Evolutionary conservation across 495 filamentous ascomycete genomes (phyloP).

Genomic region (Platismatia glauca): DNA sequence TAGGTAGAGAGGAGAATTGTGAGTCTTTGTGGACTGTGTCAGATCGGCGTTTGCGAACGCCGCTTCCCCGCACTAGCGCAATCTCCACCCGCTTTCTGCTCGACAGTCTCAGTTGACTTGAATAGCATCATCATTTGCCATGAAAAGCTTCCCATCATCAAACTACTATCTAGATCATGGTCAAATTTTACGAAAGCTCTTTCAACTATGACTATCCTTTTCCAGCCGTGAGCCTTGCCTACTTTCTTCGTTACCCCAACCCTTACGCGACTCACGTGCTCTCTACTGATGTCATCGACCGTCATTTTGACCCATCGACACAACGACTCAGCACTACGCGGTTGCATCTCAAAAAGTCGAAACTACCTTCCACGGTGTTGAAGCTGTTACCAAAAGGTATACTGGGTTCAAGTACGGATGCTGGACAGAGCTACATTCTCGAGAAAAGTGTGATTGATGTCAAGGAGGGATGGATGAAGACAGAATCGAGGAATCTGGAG

Average conservation of each 20-base stretch:
- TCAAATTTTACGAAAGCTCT: slow-evolving; percentile 81
- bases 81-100: background rate
- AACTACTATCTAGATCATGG: slow-evolving; percentile 38
- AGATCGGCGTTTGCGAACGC: slow-evolving; percentile 3
- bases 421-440: slow-evolving; percentile 74
- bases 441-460: slow-evolving; percentile 87
- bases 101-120: background rate
- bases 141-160: background rate
- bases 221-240: slow-evolving; percentile 87
- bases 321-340: slow-evolving; percentile 80
- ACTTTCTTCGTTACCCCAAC: slow-evolving; percentile 98
- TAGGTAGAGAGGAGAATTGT: background rate
- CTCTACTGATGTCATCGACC: slow-evolving; percentile 89
- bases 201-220: slow-evolving; percentile 90
- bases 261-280: slow-evolving; percentile 92
- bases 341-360: slow-evolving; percentile 88
- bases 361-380: slow-evolving; percentile 71
- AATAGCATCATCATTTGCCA: slow-evolving; percentile 1
- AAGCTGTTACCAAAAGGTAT: slow-evolving; percentile 76
- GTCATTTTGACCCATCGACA: slow-evolving; percentile 67
- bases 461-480: slow-evolving; percentile 79
- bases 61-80: slow-evolving; percentile 12
- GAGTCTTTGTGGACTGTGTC: background rate
- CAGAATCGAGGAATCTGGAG: slow-evolving; percentile 76
- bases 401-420: slow-evolving; percentile 52